phyloP scores from a whole-genome alignment of 2,329 filamentous ascomycete genomes.

The Huntiella moniliformis region DNA sequence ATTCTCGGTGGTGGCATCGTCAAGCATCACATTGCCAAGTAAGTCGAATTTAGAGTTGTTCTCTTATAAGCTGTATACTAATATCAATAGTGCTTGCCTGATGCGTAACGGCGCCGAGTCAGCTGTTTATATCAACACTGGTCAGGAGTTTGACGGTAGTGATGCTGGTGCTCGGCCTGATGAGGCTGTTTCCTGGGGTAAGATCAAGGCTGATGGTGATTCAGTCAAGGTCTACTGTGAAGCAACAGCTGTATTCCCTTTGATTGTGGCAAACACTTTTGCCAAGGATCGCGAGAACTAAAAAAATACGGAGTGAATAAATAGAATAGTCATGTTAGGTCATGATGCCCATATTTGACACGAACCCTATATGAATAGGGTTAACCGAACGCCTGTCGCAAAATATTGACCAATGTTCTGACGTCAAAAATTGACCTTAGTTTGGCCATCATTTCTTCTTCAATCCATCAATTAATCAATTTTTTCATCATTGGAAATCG shows the following conservation, averaged over 20 bases:
- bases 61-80: neutral
- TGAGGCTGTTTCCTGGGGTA: conserved; percentile 95
- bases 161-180: conserved; percentile 90
- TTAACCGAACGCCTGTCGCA: neutral
- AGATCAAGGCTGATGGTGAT: conserved; percentile 78
- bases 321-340: neutral
- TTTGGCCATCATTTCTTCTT: neutral
- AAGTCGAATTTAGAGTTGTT: neutral
- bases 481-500: too few relatives aligned
- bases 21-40: conserved; percentile 94
- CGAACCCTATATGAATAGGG: neutral
- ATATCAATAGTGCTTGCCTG: conserved; percentile 43
- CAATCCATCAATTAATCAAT: neutral
- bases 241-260: conserved; percentile 44
- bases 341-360: neutral
- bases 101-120: conserved; percentile 97
- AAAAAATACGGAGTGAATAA: neutral
- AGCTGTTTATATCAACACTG: conserved; percentile 95
- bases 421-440: neutral
- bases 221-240: conserved; percentile 67
- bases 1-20: conserved; percentile 87
- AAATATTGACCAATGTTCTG: neutral
- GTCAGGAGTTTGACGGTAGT: conserved; percentile 91
- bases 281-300: conserved; percentile 29
- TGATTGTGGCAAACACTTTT: conserved; percentile 50